These are phyloP conservation scores for Aspergillus intermedius DNA, from an alignment of 2,329 filamentous ascomycete genomes.

Conservation along the genomic window DNA sequence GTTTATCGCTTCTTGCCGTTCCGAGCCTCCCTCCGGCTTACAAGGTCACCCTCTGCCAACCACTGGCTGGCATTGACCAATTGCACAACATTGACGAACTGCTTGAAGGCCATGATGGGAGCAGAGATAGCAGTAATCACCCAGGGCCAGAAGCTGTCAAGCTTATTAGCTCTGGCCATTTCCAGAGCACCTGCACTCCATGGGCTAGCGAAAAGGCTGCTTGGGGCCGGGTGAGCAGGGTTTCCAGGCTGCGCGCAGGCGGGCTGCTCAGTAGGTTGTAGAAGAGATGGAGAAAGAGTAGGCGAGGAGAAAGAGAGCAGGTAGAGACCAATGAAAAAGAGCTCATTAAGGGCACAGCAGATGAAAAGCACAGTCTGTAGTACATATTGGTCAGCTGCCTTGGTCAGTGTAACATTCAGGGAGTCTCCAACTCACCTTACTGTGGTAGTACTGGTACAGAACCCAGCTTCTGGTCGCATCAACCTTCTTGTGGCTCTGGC, in stretches of 20 bases:
- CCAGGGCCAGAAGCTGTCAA: conserved; percentile 71
- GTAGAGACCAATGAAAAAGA: conserved; percentile 98
- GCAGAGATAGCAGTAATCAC: conserved; percentile 72
- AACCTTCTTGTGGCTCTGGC: conserved; percentile 85
- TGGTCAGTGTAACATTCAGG: background rate
- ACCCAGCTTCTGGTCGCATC: conserved; percentile 82
- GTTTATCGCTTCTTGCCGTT: conserved; percentile 22
- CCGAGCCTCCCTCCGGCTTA: conserved; percentile 51
- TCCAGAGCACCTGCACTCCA: conserved; percentile 91
- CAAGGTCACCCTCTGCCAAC: conserved; percentile 84
- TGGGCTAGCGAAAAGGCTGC: conserved; percentile 75
- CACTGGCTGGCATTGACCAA: conserved; percentile 87
- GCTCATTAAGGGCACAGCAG: conserved; percentile 84
- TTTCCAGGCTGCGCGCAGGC: conserved; percentile 57
- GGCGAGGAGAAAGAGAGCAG: conserved; percentile 95
- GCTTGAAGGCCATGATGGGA: conserved; percentile 86
- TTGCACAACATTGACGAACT: conserved; percentile 89
- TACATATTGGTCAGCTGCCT: background rate
- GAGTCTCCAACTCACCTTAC: conserved; percentile 65
- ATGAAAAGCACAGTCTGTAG: conserved; percentile 78
- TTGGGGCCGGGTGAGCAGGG: conserved; percentile 61
- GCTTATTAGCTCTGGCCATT: conserved; percentile 88
- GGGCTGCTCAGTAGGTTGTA: conserved; percentile 54
- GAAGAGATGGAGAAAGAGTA: conserved; percentile 76
- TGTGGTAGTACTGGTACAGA: conserved; percentile 93